These are phyloP conservation scores for Phytopythium chamaehyphon DNA, from an alignment of 352 stramenopile species.

Conservation along the genomic window DNA sequence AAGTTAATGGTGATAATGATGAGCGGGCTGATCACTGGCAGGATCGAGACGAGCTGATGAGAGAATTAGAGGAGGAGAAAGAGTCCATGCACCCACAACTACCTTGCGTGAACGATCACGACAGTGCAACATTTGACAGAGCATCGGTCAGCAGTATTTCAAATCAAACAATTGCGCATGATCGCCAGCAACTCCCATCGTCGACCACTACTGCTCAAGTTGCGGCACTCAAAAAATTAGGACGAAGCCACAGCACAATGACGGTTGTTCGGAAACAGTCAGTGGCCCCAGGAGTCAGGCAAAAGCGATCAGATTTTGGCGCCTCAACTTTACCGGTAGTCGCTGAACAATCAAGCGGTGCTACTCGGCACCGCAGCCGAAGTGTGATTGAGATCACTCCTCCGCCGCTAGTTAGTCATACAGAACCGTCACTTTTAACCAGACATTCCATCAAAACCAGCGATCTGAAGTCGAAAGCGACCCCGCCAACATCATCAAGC, in stretches of 20 bases:
- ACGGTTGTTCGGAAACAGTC: neutral
- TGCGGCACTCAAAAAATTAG: conserved; percentile 6
- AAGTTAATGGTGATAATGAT: neutral
- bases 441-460: neutral
- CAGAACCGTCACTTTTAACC: neutral
- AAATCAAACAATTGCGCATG: neutral
- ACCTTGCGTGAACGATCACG: too few species aligned
- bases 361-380: conserved; percentile 1
- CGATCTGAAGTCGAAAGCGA: neutral
- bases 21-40: neutral
- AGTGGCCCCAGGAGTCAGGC: neutral
- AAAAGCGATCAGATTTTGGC: neutral
- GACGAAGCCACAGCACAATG: conserved; percentile 4
- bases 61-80: conserved; percentile 1
- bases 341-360: neutral
- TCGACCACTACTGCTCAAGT: neutral
- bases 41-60: neutral
- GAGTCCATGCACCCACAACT: too few species aligned
- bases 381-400: neutral
- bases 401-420: neutral
- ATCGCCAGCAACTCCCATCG: neutral
- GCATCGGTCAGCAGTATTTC: too few species aligned
- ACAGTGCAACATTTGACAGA: too few species aligned
- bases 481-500: neutral
- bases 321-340: neutral